These are phyloP conservation scores for Saitozyma podzolica DNA, from an alignment of 768 basidiomycete species.

Conservation along the genomic window DNA sequence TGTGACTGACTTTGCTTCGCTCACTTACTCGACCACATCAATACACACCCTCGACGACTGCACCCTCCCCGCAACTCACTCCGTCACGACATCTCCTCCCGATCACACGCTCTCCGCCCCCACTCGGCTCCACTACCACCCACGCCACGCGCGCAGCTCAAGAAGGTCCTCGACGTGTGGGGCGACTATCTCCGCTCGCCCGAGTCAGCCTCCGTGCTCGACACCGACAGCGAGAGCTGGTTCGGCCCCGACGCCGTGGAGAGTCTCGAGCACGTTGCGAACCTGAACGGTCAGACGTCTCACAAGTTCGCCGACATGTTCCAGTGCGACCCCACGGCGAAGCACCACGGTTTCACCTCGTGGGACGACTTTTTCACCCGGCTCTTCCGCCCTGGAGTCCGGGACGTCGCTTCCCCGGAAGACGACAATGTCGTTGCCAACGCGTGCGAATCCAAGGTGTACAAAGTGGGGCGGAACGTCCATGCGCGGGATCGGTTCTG, in stretches of 20 bases:
- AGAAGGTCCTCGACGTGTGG: conserved; percentile 61
- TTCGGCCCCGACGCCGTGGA: conserved; percentile 55
- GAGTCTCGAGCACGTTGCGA: conserved; percentile 44
- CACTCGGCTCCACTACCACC: background rate
- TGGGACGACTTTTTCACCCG: conserved; percentile 65
- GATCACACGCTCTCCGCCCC: no score
- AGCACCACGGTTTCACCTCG: conserved; percentile 56
- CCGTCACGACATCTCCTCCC: no score
- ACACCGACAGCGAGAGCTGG: conserved; percentile 57
- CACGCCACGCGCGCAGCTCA: conserved; percentile 45
- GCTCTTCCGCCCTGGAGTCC: conserved; percentile 53
- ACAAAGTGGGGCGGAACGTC: conserved; percentile 55
- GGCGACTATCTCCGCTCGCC: conserved; percentile 56
- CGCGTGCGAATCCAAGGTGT: conserved; percentile 62
- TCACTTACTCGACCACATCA: no score
- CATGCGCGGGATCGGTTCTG: conserved; percentile 59
- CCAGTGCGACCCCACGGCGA: conserved; percentile 54
- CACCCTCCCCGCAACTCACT: no score
- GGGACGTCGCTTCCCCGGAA: conserved; percentile 54
- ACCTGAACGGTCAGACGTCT: conserved; percentile 33
- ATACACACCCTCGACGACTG: no score
- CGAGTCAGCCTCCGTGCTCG: conserved; percentile 57
- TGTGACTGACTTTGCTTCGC: no score
- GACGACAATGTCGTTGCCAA: conserved; percentile 56
- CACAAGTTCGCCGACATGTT: conserved; percentile 55